phyloP scores from a whole-genome alignment of 352 stramenopile genomes.

The Phytophthora pinifolia region DNA sequence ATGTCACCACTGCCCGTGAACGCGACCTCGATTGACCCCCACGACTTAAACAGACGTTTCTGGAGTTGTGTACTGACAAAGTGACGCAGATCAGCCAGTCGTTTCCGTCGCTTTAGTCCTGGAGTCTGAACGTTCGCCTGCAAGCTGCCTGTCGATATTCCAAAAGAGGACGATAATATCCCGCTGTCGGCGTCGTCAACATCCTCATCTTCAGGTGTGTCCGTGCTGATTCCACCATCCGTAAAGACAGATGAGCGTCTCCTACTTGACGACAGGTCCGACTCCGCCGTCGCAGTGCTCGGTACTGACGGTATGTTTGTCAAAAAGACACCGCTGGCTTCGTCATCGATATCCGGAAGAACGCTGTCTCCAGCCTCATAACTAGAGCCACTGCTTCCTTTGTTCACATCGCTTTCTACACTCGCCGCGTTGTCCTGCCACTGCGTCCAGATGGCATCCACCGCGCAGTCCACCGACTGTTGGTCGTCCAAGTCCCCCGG shows the following conservation, averaged over 20 bases:
- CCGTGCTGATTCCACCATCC: neutral
- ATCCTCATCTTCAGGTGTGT: slow-evolving; percentile 21
- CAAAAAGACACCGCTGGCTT: slow-evolving; percentile 30
- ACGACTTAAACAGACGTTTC: slow-evolving; percentile 65
- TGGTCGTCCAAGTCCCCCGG: slow-evolving; percentile 20
- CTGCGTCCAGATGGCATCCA: slow-evolving; percentile 64
- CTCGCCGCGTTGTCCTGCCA: slow-evolving; percentile 31
- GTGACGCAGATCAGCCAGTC: slow-evolving; percentile 60
- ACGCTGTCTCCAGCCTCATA: slow-evolving; percentile 5
- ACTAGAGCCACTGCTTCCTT: neutral
- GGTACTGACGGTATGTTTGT: slow-evolving; percentile 24
- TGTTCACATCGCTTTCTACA: neutral
- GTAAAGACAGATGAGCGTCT: slow-evolving; percentile 8
- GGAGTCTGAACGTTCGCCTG: slow-evolving; percentile 30
- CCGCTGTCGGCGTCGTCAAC: slow-evolving; percentile 26
- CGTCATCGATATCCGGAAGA: slow-evolving; percentile 6
- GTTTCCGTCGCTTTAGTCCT: slow-evolving; percentile 48
- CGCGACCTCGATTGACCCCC: slow-evolving; percentile 74
- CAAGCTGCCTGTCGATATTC: slow-evolving; percentile 2
- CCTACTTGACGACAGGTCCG: neutral
- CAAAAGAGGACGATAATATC: slow-evolving; percentile 5
- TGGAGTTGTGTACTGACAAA: slow-evolving; percentile 70
- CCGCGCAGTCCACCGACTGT: slow-evolving; percentile 41
- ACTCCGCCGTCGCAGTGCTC: slow-evolving; percentile 3
- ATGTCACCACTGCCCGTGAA: slow-evolving; percentile 69